phyloP scores from a whole-genome alignment of 2,329 filamentous ascomycete genomes.

The Trichothecium roseum region DNA sequence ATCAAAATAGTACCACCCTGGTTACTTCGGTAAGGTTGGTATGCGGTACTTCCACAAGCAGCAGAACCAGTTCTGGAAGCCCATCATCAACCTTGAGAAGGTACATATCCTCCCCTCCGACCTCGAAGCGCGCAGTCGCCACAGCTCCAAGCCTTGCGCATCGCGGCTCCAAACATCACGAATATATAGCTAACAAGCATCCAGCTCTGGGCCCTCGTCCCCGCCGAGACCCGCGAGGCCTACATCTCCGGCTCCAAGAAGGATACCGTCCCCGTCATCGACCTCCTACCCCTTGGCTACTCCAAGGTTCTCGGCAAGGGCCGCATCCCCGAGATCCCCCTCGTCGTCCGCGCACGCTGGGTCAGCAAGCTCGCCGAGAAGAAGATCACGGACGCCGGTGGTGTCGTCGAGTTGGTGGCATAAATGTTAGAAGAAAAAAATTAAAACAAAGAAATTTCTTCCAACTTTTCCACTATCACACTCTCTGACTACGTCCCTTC shows the following conservation, averaged over 20 bases:
- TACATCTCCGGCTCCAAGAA: slow-evolving; percentile 73
- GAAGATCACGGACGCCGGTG: slow-evolving; percentile 98
- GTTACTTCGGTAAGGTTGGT: slow-evolving; percentile 98
- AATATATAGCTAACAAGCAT: slow-evolving; percentile 16
- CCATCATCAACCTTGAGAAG: slow-evolving; percentile 98
- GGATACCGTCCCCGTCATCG: slow-evolving; percentile 93
- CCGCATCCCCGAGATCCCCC: slow-evolving; percentile 80
- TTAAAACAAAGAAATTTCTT: slow-evolving; percentile 1
- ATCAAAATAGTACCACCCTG: slow-evolving; percentile 71
- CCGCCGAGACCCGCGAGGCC: slow-evolving; percentile 82
- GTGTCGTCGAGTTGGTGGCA: slow-evolving; percentile 90
- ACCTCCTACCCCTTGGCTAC: slow-evolving; percentile 95
- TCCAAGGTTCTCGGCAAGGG: slow-evolving; percentile 99
- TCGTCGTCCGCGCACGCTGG: slow-evolving; percentile 92
- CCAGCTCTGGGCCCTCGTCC: slow-evolving; percentile 92
- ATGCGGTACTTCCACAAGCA: slow-evolving; percentile 97
- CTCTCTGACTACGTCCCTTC: background rate
- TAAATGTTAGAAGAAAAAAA: slow-evolving; percentile 28
- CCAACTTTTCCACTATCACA: background rate
- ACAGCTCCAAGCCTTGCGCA: background rate
- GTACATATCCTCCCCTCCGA: slow-evolving; percentile 31
- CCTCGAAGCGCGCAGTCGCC: slow-evolving; percentile 1
- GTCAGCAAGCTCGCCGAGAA: slow-evolving; percentile 93
- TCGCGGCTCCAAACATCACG: background rate
- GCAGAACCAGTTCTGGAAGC: slow-evolving; percentile 96